phyloP scores from a whole-genome alignment of 1,284 basidiomycete species.

The Malassezia nana region DNA sequence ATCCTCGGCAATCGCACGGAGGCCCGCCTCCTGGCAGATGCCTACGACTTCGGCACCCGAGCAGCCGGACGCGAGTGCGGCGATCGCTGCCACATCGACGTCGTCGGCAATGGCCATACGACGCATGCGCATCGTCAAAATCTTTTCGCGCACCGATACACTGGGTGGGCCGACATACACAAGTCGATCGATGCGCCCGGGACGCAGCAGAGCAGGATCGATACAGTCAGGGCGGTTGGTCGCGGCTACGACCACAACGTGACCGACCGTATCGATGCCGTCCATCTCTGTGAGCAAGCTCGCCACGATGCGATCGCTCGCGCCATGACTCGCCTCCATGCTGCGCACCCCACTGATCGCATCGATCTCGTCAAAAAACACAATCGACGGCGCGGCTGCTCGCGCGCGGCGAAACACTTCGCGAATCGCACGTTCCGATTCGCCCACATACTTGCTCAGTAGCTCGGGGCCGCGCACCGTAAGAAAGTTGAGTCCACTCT shows the following conservation, averaged over 20 bases:
- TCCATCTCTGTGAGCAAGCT: conserved; percentile 93
- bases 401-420: conserved; percentile 93
- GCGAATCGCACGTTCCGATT: conserved; percentile 85
- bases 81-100: conserved; percentile 63
- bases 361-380: conserved; percentile 98
- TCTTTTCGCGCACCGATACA: conserved; percentile 65
- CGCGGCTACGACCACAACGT: conserved; percentile 87
- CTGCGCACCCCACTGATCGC: conserved; percentile 72
- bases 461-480: conserved; percentile 98
- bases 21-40: conserved; percentile 89
- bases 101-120: conserved; percentile 67
- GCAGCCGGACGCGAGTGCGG: conserved; percentile 66
- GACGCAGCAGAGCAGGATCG: conserved; percentile 85
- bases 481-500: conserved; percentile 91
- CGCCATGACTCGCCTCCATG: conserved; percentile 50
- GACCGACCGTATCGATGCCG: conserved; percentile 81
- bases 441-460: conserved; percentile 92
- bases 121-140: conserved; percentile 65
- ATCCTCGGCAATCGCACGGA: conserved; percentile 77
- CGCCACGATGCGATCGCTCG: conserved; percentile 69
- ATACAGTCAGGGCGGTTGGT: conserved; percentile 91
- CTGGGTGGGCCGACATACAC: conserved; percentile 91
- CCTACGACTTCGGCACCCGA: conserved; percentile 89
- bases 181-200: conserved; percentile 87
- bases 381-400: conserved; percentile 80